Evolutionary conservation across 148 eudicot genomes (phyloP), one percentile per base, ranked within the genome.

Genomic region (Nyssa sinensis): DNA sequence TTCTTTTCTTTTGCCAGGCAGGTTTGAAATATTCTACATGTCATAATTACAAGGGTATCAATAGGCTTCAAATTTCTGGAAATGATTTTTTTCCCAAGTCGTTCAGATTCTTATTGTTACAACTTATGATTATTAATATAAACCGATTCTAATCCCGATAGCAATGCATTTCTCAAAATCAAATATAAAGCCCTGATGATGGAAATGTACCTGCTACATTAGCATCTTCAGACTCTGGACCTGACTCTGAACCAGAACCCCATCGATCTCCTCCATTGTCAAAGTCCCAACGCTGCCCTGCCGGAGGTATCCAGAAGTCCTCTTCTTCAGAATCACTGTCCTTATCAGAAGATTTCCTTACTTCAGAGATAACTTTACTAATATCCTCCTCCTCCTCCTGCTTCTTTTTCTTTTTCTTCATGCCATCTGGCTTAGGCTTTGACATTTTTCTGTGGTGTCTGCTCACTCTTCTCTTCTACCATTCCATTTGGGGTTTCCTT

Each of bases 221-320:
- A 70, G 77, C 85, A 60, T 78, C 90, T 39, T 82, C 90, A 39
- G 61, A 64, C 81, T 87, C n/a, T n/a, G n/a, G n/a, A n/a, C n/a
- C n/a, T n/a, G n/a, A n/a, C n/a, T n/a, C n/a, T n/a, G n/a, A n/a
- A n/a, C n/a, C n/a, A n/a, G n/a, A n/a, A n/a, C n/a, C n/a, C n/a
- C n/a, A n/a, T n/a, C n/a, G n/a, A n/a, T n/a, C 96, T 74, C 90
- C 87, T 70, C 91, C 97, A 81, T 87, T 87, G 78, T 94, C 97
- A 79, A 86, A 80, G 78, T 92, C 97, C 97, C 93, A 92, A 21
- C 96, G 90, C 4, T 87, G 93, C 14, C 97, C 96, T 10, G 0
- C 74, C 2, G 91, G 90, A 47, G 97, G 97, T 83, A 86, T 75
- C 98, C 97, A 90, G 75, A 94, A 92, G 49, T 92, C 93, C 37